Conservation (phyloP, 2,329 filamentous ascomycete species). For the Colletotrichum falcatum region DNA sequence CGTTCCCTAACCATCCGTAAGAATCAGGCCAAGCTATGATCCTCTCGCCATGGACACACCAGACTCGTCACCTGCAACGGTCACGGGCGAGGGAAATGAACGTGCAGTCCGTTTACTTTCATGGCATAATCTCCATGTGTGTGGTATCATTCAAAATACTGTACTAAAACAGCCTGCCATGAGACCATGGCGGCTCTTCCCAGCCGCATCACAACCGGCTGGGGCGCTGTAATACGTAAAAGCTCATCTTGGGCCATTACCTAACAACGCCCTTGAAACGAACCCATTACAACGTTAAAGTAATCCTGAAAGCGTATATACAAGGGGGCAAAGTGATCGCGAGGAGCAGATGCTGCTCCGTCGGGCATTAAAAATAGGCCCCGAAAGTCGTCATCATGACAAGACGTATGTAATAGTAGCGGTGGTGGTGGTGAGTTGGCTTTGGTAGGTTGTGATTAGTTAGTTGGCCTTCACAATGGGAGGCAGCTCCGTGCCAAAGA, state of each 20-base stretch:
- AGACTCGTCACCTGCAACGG: constrained; percentile 13
- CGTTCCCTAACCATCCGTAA: not conserved
- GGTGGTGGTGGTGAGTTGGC: not conserved
- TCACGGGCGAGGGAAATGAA: constrained; percentile 10
- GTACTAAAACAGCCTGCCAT: constrained; percentile 37
- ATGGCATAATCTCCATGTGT: constrained; percentile 29
- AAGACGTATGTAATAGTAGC: constrained; percentile 15
- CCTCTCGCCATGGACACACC: not conserved
- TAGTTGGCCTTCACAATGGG: constrained; percentile 53
- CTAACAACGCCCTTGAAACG: constrained; percentile 31
- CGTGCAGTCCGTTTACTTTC: constrained; percentile 24
- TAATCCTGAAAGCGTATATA: constrained; percentile 34
- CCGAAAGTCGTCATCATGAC: constrained; percentile 32
- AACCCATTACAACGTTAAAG: constrained; percentile 36
- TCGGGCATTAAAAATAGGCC: constrained; percentile 29
- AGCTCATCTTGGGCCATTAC: constrained; percentile 21
- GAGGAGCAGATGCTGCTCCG: constrained; percentile 21
- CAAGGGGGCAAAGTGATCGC: constrained; percentile 25
- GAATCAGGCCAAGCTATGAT: constrained; percentile 4
- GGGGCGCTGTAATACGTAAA: constrained; percentile 32
- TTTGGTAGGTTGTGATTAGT: constrained; percentile 42
- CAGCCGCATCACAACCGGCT: constrained; percentile 17
- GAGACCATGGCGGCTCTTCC: constrained; percentile 33
- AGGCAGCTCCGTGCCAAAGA: constrained; percentile 89
- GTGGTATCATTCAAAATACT: constrained; percentile 39